A percentile compares a stretch with the other conserved stretches of the same genome.
These are phyloP conservation scores for Closterium sp. DNA, from an alignment of 139 green algal genomes.

Conservation along the genomic window DNA sequence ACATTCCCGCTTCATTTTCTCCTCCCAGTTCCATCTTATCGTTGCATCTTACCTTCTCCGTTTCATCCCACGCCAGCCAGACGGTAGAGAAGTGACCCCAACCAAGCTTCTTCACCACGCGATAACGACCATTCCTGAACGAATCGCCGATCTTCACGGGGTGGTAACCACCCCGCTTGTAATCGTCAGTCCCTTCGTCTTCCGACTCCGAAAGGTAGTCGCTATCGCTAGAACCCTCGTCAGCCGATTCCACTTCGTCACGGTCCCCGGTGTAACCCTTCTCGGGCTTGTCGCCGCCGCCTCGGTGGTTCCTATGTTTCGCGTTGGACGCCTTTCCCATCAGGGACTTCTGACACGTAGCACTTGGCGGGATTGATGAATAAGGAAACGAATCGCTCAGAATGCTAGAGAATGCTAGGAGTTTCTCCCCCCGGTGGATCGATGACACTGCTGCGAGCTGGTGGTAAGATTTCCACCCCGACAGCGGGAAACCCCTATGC, in stretches of 20 bases:
- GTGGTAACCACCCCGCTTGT: constrained; percentile 89
- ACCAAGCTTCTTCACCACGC: constrained; percentile 90
- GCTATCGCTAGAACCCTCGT: neutral
- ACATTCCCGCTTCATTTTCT: neutral
- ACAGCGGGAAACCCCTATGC: neutral
- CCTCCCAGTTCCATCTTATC: neutral
- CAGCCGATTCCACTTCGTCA: neutral
- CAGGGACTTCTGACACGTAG: neutral
- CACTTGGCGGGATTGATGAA: neutral
- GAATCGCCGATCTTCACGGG: constrained; percentile 83
- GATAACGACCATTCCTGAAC: constrained; percentile 87
- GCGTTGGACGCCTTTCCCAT: neutral
- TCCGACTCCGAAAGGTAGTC: constrained; percentile 42
- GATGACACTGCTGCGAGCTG: neutral
- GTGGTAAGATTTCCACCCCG: neutral
- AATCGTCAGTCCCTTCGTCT: constrained; percentile 70
- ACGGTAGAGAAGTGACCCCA: constrained; percentile 99
- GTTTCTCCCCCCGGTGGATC: neutral
- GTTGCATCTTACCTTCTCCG: constrained; percentile 15
- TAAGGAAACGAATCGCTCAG: neutral
- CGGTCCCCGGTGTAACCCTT: neutral
- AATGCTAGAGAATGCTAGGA: neutral
- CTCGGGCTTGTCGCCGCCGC: neutral
- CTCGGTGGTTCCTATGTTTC: neutral
- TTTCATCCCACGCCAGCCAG: constrained; percentile 72